Evolutionary conservation across 2,329 filamentous ascomycete species (phyloP).

Genomic region (Alternaria metachromatica): DNA sequence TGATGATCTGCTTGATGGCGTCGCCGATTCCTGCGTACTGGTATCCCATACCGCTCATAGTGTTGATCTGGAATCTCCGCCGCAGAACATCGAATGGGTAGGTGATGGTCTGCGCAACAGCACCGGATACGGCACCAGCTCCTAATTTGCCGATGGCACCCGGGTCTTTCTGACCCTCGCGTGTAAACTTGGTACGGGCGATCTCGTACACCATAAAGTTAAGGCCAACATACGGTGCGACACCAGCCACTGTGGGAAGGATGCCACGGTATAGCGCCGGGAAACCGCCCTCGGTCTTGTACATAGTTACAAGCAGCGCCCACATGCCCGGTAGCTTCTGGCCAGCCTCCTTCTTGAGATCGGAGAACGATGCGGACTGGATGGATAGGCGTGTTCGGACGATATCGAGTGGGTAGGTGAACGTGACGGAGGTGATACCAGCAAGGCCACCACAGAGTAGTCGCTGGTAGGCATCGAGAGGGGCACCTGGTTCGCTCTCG

Average conservation of each 20-base stretch:
- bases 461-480: slow-evolving; percentile 75
- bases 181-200: slow-evolving; percentile 81
- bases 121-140: slow-evolving; percentile 93
- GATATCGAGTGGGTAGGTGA: slow-evolving; percentile 97
- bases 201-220: slow-evolving; percentile 99
- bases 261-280: slow-evolving; percentile 92
- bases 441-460: slow-evolving; percentile 90
- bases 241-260: slow-evolving; percentile 89
- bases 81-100: slow-evolving; percentile 97
- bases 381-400: slow-evolving; percentile 95
- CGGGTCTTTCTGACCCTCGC: slow-evolving; percentile 85
- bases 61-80: slow-evolving; percentile 96
- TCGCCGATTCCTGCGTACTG: slow-evolving; percentile 88
- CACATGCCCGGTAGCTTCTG: slow-evolving; percentile 88
- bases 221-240: slow-evolving; percentile 94
- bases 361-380: slow-evolving; percentile 93
- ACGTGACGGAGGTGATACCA: slow-evolving; percentile 92
- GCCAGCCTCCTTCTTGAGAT: slow-evolving; percentile 60
- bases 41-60: slow-evolving; percentile 98
- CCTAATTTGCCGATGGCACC: slow-evolving; percentile 79
- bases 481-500: slow-evolving; percentile 74
- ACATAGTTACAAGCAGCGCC: slow-evolving; percentile 81
- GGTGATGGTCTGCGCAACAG: slow-evolving; percentile 95
- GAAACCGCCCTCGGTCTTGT: slow-evolving; percentile 86
- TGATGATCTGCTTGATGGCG: slow-evolving; percentile 80